phyloP scores from a whole-genome alignment of 305 asterid species.

The Plantago lanceolata region DNA sequence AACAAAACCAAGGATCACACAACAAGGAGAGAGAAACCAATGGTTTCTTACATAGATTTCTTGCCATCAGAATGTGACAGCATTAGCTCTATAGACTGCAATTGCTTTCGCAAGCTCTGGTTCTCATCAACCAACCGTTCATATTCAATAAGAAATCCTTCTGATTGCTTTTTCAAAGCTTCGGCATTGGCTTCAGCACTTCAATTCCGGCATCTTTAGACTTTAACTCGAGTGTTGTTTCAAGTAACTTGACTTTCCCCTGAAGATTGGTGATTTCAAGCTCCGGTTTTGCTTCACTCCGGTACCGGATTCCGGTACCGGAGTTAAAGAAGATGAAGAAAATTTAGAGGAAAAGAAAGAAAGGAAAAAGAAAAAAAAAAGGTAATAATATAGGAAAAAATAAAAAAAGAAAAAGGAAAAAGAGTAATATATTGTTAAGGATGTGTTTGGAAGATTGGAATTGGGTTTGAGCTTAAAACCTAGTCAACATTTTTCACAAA shows the following conservation, averaged over 20 bases:
- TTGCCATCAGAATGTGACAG: constrained; percentile 68
- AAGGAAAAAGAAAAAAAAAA: no score
- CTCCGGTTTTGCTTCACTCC: no score
- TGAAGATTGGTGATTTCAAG: constrained; percentile 42
- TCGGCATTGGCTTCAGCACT: constrained; percentile 64
- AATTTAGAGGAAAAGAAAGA: no score
- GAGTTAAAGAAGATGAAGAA: no score
- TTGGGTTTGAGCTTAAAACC: no score
- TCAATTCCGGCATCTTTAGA: constrained; percentile 47
- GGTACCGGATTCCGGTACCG: no score
- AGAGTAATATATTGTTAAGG: no score
- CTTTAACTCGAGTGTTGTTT: constrained; percentile 50
- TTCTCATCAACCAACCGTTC: constrained; percentile 87
- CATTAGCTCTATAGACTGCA: constrained; percentile 65
- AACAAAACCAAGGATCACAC: constrained; percentile 4
- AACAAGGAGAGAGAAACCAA: constrained; percentile 21
- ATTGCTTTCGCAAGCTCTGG: constrained; percentile 63
- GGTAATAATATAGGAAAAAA: no score
- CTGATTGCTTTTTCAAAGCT: constrained; percentile 80
- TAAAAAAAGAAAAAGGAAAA: no score
- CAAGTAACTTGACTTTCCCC: constrained; percentile 47
- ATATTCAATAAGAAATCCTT: constrained; percentile 82
- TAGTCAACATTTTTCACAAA: no score
- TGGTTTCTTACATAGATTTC: constrained; percentile 46
- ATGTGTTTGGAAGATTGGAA: no score